These are phyloP conservation scores for Leishmania turanica DNA, from an alignment of 208 protist species.

Conservation along the genomic window DNA sequence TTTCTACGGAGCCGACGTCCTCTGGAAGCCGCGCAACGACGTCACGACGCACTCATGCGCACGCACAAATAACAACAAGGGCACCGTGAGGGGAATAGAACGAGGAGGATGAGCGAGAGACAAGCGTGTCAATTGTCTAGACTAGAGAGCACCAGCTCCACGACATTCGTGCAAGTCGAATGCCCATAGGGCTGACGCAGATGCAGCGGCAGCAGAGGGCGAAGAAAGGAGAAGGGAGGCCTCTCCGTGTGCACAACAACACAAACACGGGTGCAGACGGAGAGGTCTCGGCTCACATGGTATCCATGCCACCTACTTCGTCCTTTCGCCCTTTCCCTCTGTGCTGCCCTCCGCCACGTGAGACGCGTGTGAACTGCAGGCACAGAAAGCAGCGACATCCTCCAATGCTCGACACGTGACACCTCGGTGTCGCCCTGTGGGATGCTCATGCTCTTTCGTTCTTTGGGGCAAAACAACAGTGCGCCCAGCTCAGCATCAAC, in stretches of 20 bases:
- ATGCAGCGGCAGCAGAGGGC: not conserved
- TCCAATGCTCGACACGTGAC: not conserved
- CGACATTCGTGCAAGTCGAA: not conserved
- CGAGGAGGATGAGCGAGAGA: not conserved
- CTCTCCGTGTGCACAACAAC: not conserved
- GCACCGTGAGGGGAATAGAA: not conserved
- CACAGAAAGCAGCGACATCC: not conserved
- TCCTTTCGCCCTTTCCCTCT: not conserved
- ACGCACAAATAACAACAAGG: not conserved
- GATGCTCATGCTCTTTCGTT: not conserved
- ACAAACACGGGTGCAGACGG: not conserved
- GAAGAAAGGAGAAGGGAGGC: not conserved
- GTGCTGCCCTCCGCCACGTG: not conserved
- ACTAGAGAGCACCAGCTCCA: not conserved
- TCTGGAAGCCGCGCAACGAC: no score
- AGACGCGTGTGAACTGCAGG: not conserved
- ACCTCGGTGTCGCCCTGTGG: not conserved
- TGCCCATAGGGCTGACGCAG: not conserved
- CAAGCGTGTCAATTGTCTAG: not conserved
- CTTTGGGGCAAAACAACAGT: not conserved
- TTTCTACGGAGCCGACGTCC: not conserved
- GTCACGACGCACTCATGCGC: not conserved
- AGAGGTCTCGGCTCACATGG: not conserved
- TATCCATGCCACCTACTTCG: not conserved
- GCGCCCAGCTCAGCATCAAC: not conserved